These are phyloP conservation scores for Ogataea hybrid DNA, from an alignment of 1,139 yeast species.

Conservation along the genomic window DNA sequence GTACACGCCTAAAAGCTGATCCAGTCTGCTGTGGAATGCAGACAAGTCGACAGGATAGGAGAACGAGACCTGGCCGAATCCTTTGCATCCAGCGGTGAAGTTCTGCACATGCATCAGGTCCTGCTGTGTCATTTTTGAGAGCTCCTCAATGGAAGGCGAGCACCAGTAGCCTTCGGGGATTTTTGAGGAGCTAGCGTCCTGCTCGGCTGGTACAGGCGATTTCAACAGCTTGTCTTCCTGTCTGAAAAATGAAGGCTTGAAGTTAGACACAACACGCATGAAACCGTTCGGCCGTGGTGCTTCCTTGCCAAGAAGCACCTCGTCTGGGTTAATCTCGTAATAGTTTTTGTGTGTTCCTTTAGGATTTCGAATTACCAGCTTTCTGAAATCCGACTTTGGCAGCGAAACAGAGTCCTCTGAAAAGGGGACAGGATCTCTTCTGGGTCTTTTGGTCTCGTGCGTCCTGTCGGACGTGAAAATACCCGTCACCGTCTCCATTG, in stretches of 20 bases:
- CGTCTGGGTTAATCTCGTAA: conserved; percentile 30
- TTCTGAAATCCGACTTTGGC: conserved; percentile 23
- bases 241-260: conserved; percentile 14
- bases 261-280: conserved; percentile 15
- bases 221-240: no score
- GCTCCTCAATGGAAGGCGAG: conserved; percentile 61
- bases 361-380: conserved; percentile 24
- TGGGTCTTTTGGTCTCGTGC: conserved; percentile 3
- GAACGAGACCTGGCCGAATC: conserved; percentile 74
- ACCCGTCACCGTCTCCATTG: conserved; percentile 28
- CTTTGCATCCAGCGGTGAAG: conserved; percentile 74
- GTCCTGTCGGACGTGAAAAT: conserved; percentile 27
- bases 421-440: neutral
- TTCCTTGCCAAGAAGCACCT: conserved; percentile 23
- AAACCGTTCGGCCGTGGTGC: conserved; percentile 3
- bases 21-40: conserved; percentile 42
- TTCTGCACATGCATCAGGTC: conserved; percentile 60
- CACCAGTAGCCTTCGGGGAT: conserved; percentile 68
- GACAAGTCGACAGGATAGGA: conserved; percentile 72
- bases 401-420: conserved; percentile 2
- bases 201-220: no score
- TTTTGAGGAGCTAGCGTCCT: conserved; percentile 5
- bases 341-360: conserved; percentile 25
- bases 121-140: conserved; percentile 45
- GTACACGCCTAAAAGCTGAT: conserved; percentile 51